A percentile compares a stretch with the other conserved stretches of the same genome.
Conservation (phyloP, 106 monocot species). For the Vanilla planifolia region DNA sequence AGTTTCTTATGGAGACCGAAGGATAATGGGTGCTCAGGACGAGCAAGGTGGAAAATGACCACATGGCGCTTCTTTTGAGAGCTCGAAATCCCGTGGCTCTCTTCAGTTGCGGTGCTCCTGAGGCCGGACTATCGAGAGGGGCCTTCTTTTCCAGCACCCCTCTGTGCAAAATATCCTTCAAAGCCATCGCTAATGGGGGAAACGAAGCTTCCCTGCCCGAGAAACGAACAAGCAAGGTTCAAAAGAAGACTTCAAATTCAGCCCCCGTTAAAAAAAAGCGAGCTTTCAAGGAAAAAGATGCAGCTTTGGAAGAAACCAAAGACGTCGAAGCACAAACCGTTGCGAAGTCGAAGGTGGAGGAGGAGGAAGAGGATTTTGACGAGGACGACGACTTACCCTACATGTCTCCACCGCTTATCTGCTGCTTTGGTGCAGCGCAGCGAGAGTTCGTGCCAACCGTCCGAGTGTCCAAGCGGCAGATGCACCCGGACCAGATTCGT, state of each 20-base stretch:
- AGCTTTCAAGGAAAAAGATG: background rate
- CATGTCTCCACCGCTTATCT: constrained; percentile 65
- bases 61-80: too few relatives aligned
- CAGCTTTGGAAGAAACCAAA: constrained; percentile 9
- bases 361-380: constrained; percentile 40
- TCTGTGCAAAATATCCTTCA: background rate
- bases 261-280: constrained; percentile 2
- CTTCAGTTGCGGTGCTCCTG: too few relatives aligned
- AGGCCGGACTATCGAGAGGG: too few relatives aligned
- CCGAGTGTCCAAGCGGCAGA: constrained; percentile 66
- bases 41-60: too few relatives aligned
- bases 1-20: too few relatives aligned
- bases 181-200: constrained; percentile 6
- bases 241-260: constrained; percentile 18
- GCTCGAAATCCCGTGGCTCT: too few relatives aligned
- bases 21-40: too few relatives aligned
- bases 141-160: background rate
- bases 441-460: constrained; percentile 80
- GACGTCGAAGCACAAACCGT: constrained; percentile 5
- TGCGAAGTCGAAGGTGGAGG: constrained; percentile 5
- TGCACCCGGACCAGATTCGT: constrained; percentile 81
- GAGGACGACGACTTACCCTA: constrained; percentile 64
- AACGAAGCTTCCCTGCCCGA: constrained; percentile 2
- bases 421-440: constrained; percentile 87
- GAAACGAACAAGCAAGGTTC: constrained; percentile 17